Evolutionary conservation across 208 protist genomes (phyloP).

Genomic region (Trypanosoma avium): DNA sequence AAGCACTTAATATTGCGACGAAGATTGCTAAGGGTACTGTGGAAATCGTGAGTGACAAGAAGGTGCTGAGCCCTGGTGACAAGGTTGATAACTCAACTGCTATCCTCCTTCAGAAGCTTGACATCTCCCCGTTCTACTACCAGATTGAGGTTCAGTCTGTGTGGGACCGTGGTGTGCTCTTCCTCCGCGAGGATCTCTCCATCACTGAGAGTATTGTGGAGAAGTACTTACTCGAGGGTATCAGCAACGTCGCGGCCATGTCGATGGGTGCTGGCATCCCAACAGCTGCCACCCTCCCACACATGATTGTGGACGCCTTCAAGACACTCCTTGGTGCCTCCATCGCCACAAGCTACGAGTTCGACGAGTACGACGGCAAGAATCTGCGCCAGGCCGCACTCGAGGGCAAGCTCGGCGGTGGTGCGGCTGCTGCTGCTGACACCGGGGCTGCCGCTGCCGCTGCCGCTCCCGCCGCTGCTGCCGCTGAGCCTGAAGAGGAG

Average conservation of each 20-base stretch:
- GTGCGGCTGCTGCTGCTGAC: constrained; percentile 61
- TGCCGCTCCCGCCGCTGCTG: constrained; percentile 33
- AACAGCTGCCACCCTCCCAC: constrained; percentile 94
- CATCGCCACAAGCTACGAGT: constrained; percentile 94
- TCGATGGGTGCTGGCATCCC: constrained; percentile 96
- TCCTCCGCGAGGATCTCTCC: constrained; percentile 93
- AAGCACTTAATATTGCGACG: constrained; percentile 98
- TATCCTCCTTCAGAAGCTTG: constrained; percentile 97
- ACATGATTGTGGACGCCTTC: constrained; percentile 96
- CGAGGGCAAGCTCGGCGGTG: constrained; percentile 79
- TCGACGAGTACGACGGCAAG: constrained; percentile 78
- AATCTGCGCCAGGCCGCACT: constrained; percentile 90
- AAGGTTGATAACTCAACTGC: constrained; percentile 98
- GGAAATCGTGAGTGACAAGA: constrained; percentile 97
- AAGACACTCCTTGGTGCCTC: constrained; percentile 97
- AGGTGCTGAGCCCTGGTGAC: constrained; percentile 94
- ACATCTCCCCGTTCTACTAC: constrained; percentile 99
- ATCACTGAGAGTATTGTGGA: constrained; percentile 94
- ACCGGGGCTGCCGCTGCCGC: constrained; percentile 31
- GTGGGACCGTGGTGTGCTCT: constrained; percentile 97
- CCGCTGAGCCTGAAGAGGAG: constrained; percentile 56
- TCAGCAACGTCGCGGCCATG: constrained; percentile 94
- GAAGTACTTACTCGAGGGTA: constrained; percentile 81
- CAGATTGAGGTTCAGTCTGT: constrained; percentile 91
- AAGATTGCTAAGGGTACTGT: constrained; percentile 99